phyloP scores from a whole-genome alignment of 106 monocot species.

The Dendrobium nobile region DNA sequence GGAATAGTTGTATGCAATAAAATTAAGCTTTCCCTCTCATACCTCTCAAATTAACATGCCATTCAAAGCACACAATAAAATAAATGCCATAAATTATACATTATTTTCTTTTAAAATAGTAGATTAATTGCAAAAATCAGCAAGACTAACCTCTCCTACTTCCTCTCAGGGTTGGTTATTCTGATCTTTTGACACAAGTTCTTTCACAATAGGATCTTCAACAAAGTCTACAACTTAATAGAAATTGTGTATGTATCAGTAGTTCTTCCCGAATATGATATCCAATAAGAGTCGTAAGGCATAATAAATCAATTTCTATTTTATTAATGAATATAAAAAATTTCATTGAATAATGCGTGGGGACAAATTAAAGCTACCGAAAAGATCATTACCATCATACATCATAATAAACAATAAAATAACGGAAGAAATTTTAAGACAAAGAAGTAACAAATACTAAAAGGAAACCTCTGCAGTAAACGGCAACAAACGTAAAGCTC shows the following conservation, averaged over 20 bases:
- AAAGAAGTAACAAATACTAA: background rate
- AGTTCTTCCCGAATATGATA: no score
- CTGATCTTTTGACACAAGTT: background rate
- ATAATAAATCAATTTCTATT: background rate
- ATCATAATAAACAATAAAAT: background rate
- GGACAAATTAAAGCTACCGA: no score
- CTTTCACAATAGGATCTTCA: no score
- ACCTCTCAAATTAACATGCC: background rate
- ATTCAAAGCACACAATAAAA: background rate
- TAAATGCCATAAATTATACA: background rate
- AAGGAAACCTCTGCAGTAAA: conserved; percentile 57
- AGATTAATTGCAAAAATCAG: background rate
- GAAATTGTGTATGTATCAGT: background rate
- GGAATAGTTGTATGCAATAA: no score
- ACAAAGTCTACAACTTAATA: background rate
- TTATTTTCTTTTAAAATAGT: background rate
- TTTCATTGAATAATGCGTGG: background rate
- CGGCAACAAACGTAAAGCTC: conserved; percentile 84
- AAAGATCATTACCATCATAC: no score
- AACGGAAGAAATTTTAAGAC: background rate
- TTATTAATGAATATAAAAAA: background rate
- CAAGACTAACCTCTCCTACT: background rate
- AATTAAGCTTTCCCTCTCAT: no score
- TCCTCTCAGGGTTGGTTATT: background rate
- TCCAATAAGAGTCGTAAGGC: no score